Base-by-base conservation (phyloP, 441 rosid genomes). In the Euphorbia schlechtendalii region DNA sequence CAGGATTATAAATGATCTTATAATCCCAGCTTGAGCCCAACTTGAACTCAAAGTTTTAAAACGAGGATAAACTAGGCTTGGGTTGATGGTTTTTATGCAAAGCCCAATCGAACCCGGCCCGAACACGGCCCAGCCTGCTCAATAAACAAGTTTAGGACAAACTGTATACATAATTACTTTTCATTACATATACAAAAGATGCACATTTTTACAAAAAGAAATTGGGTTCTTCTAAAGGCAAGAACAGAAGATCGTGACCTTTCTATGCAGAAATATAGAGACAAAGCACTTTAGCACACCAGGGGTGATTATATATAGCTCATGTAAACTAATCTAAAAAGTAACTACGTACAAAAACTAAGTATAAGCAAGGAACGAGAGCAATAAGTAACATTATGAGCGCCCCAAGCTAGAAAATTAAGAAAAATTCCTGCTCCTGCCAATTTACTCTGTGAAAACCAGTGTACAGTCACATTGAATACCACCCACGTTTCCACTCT, bases 401-500 rank as follows among this genome's bases (percentile, higher is more conserved):
- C 56, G n/a, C 38, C n/a, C 8, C 20, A 2, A 5, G 1, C 18
- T 24, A 5, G 32, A 57, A 51, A 53, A 5, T 41, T 13, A 38
- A 27, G 24, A 10, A 5, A 63, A 48, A 56, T 58, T 28, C 45
- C 56, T 13, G 32, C 25, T 61, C 46, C 17, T 2, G 45, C 7
- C 56, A 57, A 61, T 24, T 21, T 14, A 30, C 52, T 51, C 49
- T 51, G 57, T 40, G 24, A 51, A 30, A 54, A 61, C 38, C 43
- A 43, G 41, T 38, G 34, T 41, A 43, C 12, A 38, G 1, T 14
- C 61, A 45, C 45, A 54, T 18, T 28, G 10, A n/a, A 5, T 38
- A 59, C 30, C 65, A 54, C 5, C 30, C 30, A 52, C 5, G 34
- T 38, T 63, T 56, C 46, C 46, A 63, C 14, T 58, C 64, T 51